A percentile compares a stretch with the other conserved stretches of the same genome.
phyloP scores from a whole-genome alignment of 768 basidiomycete genomes.

The Lepiota subincarnata region DNA sequence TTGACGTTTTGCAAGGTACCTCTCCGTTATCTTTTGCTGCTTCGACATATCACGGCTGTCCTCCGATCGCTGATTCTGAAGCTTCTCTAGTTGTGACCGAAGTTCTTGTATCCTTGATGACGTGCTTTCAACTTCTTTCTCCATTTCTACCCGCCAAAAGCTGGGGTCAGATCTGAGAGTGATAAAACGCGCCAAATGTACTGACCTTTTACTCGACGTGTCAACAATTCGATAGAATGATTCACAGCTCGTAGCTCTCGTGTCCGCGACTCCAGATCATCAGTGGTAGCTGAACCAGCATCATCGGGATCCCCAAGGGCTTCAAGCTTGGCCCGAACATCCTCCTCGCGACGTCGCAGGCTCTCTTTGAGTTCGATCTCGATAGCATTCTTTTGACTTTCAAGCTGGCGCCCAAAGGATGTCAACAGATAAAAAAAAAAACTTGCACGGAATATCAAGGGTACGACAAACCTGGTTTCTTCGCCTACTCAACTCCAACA shows the following conservation, averaged over 20 bases:
- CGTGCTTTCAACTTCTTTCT: slow-evolving; percentile 67
- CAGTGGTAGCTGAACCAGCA: slow-evolving; percentile 47
- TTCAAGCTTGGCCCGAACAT: slow-evolving; percentile 74
- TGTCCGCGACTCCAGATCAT: slow-evolving; percentile 63
- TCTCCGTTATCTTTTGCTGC: slow-evolving; percentile 93
- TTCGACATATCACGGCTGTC: slow-evolving; percentile 83
- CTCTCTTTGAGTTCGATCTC: slow-evolving; percentile 95
- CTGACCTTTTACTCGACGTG: slow-evolving; percentile 59
- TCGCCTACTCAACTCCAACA: slow-evolving; percentile 62
- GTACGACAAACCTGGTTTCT: slow-evolving; percentile 61
- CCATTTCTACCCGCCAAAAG: slow-evolving; percentile 44
- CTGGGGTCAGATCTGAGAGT: slow-evolving; percentile 1
- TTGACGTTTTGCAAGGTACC: slow-evolving; percentile 89
- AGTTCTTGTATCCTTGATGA: slow-evolving; percentile 64
- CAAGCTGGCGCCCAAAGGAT: slow-evolving; percentile 42
- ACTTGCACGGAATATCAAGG: neutral
- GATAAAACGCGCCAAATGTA: neutral
- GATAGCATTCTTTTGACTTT: slow-evolving; percentile 70
- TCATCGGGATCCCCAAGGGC: slow-evolving; percentile 61
- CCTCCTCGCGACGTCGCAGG: slow-evolving; percentile 74
- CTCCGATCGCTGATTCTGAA: slow-evolving; percentile 81
- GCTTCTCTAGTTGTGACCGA: slow-evolving; percentile 59
- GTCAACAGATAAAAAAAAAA: neutral
- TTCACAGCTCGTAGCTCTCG: slow-evolving; percentile 70
- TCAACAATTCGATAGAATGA: slow-evolving; percentile 58